phyloP scores from a whole-genome alignment of 2,329 filamentous ascomycete genomes.

The Penicillium psychrosexuale region DNA sequence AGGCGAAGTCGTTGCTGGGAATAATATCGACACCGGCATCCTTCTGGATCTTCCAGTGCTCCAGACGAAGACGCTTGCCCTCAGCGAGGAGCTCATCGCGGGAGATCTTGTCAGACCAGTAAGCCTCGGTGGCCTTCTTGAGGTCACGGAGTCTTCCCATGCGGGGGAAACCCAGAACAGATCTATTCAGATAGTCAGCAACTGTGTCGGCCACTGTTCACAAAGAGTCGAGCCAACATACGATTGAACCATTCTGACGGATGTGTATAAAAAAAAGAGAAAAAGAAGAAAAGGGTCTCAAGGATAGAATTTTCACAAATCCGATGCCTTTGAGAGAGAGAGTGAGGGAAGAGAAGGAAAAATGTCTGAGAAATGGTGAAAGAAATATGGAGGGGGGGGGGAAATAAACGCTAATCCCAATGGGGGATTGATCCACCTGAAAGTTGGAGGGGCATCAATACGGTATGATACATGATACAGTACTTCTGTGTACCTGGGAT shows the following conservation, averaged over 20 bases:
- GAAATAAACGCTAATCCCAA: conserved; percentile 23
- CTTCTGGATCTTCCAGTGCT: conserved; percentile 99
- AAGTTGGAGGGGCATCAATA: conserved; percentile 4
- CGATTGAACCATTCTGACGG: conserved; percentile 59
- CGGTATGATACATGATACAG: background rate
- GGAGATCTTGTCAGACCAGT: conserved; percentile 92
- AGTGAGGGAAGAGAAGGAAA: conserved; percentile 15
- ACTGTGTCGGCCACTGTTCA: background rate
- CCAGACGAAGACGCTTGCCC: conserved; percentile 93
- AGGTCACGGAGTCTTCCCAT: conserved; percentile 98
- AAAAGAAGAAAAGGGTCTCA: conserved; percentile 14
- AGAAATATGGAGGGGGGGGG: conserved; percentile 13
- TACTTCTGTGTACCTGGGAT: background rate
- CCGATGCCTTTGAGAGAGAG: conserved; percentile 25
- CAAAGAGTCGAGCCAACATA: conserved; percentile 36
- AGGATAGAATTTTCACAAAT: conserved; percentile 21
- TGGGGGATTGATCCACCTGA: background rate
- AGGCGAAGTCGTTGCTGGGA: conserved; percentile 98
- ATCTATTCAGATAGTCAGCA: conserved; percentile 35
- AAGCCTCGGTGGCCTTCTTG: conserved; percentile 99
- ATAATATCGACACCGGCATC: conserved; percentile 96
- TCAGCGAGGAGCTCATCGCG: conserved; percentile 86
- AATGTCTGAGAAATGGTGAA: background rate
- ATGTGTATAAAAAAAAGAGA: conserved; percentile 21
- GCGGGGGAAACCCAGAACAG: conserved; percentile 96